These are phyloP conservation scores for Taiozyma sp. DNA, from an alignment of 1,139 yeast species.

Conservation along the genomic window DNA sequence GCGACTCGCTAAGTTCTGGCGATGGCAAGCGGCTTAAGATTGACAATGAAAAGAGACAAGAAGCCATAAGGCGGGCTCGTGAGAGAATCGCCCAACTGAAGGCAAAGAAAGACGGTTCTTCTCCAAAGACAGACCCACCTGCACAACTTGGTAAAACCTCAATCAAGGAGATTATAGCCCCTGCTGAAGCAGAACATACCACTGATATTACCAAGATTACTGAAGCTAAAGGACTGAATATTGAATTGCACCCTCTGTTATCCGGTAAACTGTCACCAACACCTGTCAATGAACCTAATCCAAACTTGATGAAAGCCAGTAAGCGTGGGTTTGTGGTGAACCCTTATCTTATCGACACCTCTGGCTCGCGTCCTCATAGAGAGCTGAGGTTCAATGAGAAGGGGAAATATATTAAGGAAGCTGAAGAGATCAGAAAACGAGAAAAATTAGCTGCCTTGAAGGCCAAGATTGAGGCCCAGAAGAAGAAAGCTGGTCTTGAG, in stretches of 20 bases:
- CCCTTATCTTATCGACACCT: conserved; percentile 45
- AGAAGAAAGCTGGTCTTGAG: conserved; percentile 34
- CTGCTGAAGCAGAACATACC: background rate
- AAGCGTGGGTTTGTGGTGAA: conserved; percentile 43
- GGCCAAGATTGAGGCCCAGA: conserved; percentile 21
- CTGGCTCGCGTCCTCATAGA: conserved; percentile 29
- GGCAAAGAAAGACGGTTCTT: conserved; percentile 6
- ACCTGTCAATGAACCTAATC: conserved; percentile 15
- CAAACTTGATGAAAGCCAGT: conserved; percentile 22
- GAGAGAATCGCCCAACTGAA: conserved; percentile 19
- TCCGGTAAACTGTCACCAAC: conserved; percentile 19
- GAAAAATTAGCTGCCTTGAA: conserved; percentile 31
- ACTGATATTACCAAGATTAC: background rate
- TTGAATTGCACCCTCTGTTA: conserved; percentile 57
- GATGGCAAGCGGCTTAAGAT: conserved; percentile 4
- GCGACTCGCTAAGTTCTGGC: background rate
- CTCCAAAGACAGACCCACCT: background rate
- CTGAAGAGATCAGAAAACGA: conserved; percentile 42
- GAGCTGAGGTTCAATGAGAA: conserved; percentile 46
- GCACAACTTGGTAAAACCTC: background rate
- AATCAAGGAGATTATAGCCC: background rate
- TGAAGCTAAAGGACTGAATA: conserved; percentile 39
- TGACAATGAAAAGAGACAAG: conserved; percentile 6
- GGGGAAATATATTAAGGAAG: conserved; percentile 60
- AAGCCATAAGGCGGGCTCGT: conserved; percentile 19